Evolutionary conservation across 1,284 basidiomycete species (phyloP).

Genomic region (Cutaneotrichosporon sp.): DNA sequence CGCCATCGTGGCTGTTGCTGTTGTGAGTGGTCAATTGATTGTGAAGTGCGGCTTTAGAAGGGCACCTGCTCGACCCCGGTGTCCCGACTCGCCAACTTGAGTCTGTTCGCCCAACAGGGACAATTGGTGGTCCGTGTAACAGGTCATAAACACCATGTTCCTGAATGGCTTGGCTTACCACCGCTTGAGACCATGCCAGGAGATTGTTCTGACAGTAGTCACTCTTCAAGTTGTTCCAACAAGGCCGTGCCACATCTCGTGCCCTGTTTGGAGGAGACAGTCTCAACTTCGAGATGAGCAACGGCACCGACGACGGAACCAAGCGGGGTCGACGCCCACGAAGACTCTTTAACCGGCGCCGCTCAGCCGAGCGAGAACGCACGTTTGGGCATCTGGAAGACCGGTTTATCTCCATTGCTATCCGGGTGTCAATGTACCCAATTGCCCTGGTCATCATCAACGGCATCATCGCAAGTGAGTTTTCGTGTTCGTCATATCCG

Average conservation of each 20-base stretch:
- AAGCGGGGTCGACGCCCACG: background rate
- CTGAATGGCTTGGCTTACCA: no score
- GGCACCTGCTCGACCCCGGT: no score
- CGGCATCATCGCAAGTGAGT: slow-evolving; percentile 20
- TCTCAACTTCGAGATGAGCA: slow-evolving; percentile 18
- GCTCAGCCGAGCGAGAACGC: slow-evolving; percentile 3
- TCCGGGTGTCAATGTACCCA: slow-evolving; percentile 27
- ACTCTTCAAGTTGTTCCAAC: slow-evolving; percentile 27
- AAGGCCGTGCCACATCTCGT: slow-evolving; percentile 26
- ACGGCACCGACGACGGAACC: slow-evolving; percentile 19
- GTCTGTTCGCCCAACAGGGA: no score
- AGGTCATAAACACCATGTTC: no score
- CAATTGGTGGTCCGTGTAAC: no score
- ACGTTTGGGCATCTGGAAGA: slow-evolving; percentile 16
- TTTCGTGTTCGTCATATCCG: background rate
- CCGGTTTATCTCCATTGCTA: slow-evolving; percentile 20
- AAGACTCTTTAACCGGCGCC: slow-evolving; percentile 2
- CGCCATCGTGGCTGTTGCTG: slow-evolving; percentile 22
- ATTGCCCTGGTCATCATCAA: slow-evolving; percentile 25
- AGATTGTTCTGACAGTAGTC: slow-evolving; percentile 16
- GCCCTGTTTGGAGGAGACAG: slow-evolving; percentile 23
- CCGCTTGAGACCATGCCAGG: no score
- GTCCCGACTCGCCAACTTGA: no score
- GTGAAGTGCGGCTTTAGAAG: no score
- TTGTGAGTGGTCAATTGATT: slow-evolving; percentile 18